Base-by-base conservation (phyloP, 2,329 filamentous ascomycete genomes). In the Aspergillus ruber region DNA sequence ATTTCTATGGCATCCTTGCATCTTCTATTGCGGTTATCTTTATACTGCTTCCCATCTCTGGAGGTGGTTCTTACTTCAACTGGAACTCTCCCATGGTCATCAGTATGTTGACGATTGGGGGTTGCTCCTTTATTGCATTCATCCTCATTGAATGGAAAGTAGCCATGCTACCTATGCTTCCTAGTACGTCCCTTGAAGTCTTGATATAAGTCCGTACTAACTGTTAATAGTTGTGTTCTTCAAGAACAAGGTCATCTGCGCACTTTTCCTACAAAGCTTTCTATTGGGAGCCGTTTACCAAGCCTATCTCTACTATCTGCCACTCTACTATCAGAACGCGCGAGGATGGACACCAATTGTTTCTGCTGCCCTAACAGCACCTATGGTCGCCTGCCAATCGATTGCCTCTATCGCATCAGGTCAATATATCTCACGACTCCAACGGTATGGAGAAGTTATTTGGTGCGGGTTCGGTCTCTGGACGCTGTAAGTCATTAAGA, bases 41-140 rank as follows among this genome's bases (percentile, higher is more conserved):
- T 10, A 55, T 85, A 2, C 69, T 85, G 15, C 81, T 86, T 40
- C 82, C 82, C 0, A 75, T 85, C 10, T 83, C 81, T 2, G 80
- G 80, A 13, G 80, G 78, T 48, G 80, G 77, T 1, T 72, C 74
- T 0, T 80, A 80, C 49, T 82, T 81, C 51, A 61, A 69, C 3
- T 82, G 78, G 78, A 57, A 70, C 23, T 80, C 76, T 8, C 69
- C 79, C 0, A 74, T 82, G 72, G 75, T 81, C 1, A 80, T 84
- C 18, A 72, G 73, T 33, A 82, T 84, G 79, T 66, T 85, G 10
- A 64, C 65, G 0, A 64, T 82, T 10, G 78, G 78, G 13, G 63
- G 63, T 0, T 57, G 74, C 17, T 73, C 70, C 10, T 58, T 77
- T 23, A 35, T 77, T 12, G 60, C 68, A 0, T 83, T 83, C 52